phyloP scores from a whole-genome alignment of 2,329 filamentous ascomycete genomes.

The Colletotrichum sojae region DNA sequence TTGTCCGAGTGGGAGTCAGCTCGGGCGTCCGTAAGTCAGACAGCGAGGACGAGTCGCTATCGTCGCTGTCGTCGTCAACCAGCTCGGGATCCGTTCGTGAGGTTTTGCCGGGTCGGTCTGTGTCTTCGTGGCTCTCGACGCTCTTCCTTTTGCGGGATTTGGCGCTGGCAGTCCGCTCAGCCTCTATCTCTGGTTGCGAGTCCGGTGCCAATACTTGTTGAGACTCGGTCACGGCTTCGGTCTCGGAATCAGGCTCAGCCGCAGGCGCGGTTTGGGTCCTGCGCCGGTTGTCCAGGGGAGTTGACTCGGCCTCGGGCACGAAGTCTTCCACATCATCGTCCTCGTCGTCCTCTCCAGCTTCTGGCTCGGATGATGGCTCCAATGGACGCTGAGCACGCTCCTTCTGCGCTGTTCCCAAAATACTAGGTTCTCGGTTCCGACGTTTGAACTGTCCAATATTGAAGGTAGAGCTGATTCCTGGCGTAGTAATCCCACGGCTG shows the following conservation, averaged over 20 bases:
- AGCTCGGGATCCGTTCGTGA: slow-evolving; percentile 47
- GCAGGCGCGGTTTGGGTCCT: slow-evolving; percentile 52
- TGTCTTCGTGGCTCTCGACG: slow-evolving; percentile 57
- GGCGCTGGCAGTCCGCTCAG: slow-evolving; percentile 47
- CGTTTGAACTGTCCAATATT: slow-evolving; percentile 72
- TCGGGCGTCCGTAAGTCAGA: slow-evolving; percentile 55
- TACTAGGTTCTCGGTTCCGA: slow-evolving; percentile 72
- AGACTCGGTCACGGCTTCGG: slow-evolving; percentile 33
- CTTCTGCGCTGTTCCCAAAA: slow-evolving; percentile 67
- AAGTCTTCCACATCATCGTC: slow-evolving; percentile 55
- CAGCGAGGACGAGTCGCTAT: slow-evolving; percentile 53
- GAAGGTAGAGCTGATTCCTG: slow-evolving; percentile 64
- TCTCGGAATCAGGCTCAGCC: slow-evolving; percentile 41
- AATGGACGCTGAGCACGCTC: slow-evolving; percentile 46
- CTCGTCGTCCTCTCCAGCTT: slow-evolving; percentile 47
- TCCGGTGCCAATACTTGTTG: slow-evolving; percentile 46
- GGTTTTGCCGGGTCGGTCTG: slow-evolving; percentile 54
- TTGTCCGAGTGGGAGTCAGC: slow-evolving; percentile 44
- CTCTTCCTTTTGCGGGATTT: slow-evolving; percentile 71
- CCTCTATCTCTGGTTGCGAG: slow-evolving; percentile 44
- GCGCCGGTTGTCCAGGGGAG: slow-evolving; percentile 68
- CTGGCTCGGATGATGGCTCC: slow-evolving; percentile 40
- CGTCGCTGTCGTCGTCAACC: slow-evolving; percentile 43
- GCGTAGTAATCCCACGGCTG: slow-evolving; percentile 64
- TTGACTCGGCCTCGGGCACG: slow-evolving; percentile 77